A percentile compares a stretch with the other conserved stretches of the same genome.
These are phyloP conservation scores for Coemansia sp. DNA, from an alignment of 192 early-diverging fungal species.

Conservation along the genomic window DNA sequence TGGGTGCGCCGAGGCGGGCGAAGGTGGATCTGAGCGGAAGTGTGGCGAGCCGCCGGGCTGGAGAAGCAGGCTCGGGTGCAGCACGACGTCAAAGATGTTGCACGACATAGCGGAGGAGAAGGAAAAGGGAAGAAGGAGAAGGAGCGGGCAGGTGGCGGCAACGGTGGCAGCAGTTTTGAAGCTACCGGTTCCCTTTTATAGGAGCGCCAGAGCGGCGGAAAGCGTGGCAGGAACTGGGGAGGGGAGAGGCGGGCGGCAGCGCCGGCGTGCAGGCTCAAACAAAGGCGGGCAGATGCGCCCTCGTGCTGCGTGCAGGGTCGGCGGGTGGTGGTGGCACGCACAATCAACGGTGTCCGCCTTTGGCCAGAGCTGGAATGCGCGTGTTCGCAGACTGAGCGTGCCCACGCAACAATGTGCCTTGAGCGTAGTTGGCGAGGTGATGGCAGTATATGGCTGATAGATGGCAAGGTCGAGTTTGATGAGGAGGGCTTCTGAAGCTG, in stretches of 20 bases:
- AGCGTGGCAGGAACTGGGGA: no score
- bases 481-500: no score
- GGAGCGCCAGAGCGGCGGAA: no score
- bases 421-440: no score
- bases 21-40: background rate
- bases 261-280: no score
- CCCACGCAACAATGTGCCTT: no score
- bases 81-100: conserved; percentile 48
- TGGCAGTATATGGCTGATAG: no score
- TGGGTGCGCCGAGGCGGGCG: background rate
- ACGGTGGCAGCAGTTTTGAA: no score
- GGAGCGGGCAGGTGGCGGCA: background rate
- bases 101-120: conserved; percentile 12
- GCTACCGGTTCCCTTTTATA: no score
- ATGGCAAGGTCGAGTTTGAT: no score
- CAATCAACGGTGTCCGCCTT: background rate
- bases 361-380: background rate
- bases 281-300: background rate
- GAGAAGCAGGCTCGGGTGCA: conserved; percentile 43
- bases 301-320: conserved; percentile 6
- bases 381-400: background rate
- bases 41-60: conserved; percentile 10
- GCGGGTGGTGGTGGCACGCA: background rate
- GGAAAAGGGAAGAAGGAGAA: background rate
- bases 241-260: no score